Conservation (phyloP, 345 rosid species). For the Adansonia digitata region DNA sequence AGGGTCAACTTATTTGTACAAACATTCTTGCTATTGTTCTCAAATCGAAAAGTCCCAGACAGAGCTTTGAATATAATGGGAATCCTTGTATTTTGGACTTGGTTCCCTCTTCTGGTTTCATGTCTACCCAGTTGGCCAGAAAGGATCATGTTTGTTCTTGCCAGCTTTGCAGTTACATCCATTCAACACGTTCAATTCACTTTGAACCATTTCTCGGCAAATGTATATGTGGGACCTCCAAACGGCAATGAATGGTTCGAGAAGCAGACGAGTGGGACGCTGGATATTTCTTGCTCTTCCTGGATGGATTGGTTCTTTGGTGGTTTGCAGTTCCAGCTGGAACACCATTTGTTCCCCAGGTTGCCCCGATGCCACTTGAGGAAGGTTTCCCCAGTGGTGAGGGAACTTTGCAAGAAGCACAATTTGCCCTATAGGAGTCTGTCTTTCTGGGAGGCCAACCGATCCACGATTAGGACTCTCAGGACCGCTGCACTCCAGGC, state of each 20-base stretch:
- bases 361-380: constrained; percentile 79
- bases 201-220: constrained; percentile 79
- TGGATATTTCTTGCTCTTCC: constrained; percentile 71
- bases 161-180: constrained; percentile 59
- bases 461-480: constrained; percentile 56
- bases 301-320: constrained; percentile 93
- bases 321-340: constrained; percentile 90
- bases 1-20: constrained; percentile 74
- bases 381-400: constrained; percentile 58
- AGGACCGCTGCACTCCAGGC: constrained; percentile 77
- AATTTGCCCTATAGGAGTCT: constrained; percentile 74
- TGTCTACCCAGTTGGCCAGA: constrained; percentile 76
- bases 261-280: constrained; percentile 81
- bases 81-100: constrained; percentile 71
- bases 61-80: constrained; percentile 64
- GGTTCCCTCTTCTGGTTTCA: constrained; percentile 84
- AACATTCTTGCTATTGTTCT: constrained; percentile 57
- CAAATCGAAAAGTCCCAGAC: constrained; percentile 54
- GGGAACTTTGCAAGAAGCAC: constrained; percentile 89
- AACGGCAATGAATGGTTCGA: constrained; percentile 82
- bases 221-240: constrained; percentile 74
- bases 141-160: constrained; percentile 59
- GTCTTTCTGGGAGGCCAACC: constrained; percentile 77
- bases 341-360: constrained; percentile 90
- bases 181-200: constrained; percentile 87